Conservation (phyloP, 768 basidiomycete genomes). For the Russula compacta region DNA sequence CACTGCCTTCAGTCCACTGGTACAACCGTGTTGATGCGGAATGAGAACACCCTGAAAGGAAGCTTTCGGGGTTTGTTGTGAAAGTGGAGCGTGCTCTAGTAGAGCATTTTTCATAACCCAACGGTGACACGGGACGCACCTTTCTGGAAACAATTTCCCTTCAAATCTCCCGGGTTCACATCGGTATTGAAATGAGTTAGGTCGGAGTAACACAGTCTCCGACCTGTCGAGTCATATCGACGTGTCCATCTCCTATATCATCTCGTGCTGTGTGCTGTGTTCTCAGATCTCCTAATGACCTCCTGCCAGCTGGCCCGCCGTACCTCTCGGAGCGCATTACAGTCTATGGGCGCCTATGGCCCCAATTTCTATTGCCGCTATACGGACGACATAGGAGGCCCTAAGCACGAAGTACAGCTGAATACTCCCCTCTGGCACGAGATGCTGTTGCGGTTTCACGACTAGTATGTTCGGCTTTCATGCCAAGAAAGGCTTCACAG, state of each 20-base stretch:
- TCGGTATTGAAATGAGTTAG: neutral
- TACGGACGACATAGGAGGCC: neutral
- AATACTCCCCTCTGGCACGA: neutral
- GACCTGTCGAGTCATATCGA: neutral
- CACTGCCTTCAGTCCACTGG: neutral
- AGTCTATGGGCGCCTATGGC: neutral
- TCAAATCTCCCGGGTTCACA: constrained; percentile 3
- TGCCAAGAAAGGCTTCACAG: neutral
- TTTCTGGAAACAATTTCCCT: neutral
- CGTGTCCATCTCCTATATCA: neutral
- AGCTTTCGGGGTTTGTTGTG: neutral
- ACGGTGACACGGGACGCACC: neutral
- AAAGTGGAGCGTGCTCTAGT: neutral
- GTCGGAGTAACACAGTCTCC: neutral
- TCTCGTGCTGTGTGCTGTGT: neutral
- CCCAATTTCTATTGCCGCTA: neutral
- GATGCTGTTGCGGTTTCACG: neutral
- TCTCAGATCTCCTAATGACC: neutral
- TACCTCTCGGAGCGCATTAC: neutral
- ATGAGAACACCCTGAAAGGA: neutral
- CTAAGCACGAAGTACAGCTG: no score
- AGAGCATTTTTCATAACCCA: neutral
- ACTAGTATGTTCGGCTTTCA: neutral
- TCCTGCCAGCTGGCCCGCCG: neutral
- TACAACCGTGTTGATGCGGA: neutral